Evolutionary conservation across 257 asterid genomes (phyloP), one percentile per base, ranked within the genome.

Genomic region (Cynanchum wilfordii): DNA sequence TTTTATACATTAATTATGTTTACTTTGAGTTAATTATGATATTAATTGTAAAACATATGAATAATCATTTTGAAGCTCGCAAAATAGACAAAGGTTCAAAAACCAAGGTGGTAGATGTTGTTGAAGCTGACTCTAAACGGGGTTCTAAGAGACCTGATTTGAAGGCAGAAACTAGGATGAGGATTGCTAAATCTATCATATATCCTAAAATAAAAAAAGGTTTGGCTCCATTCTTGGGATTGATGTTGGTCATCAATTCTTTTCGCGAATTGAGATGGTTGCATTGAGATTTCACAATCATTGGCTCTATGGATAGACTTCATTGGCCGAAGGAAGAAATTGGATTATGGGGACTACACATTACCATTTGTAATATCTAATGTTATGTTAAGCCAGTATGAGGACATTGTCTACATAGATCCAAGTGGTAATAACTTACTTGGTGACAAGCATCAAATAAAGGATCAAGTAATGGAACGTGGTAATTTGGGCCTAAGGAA

Each of bases 401-500:
- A 93, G 78, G 98, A 93, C 40, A 75, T 93, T 47, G 88, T 88
- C 8, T 93, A 93, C 74, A 93, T 97, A 9, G 98, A 97, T 65
- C 97, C 91, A 84, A 96, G 98, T 55, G 98, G 98, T 11, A 87
- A 93, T 69, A 76, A 91, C 81, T 83, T 93, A 70, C 85, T 86
- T 20, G 97, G 98, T 15, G 64, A 89, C 56, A 89, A 84, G 75
- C 90, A 88, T 25, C 98, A 93, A 75, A 75, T 86, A 7, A 73
- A 79, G 24, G 91, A 93, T 81, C 98, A 93, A 83, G 85, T 66
- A 55, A 68, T 91, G 86, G 36, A 66, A 47, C 83, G 86, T 33
- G 98, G 98, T 47, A 93, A 93, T 83, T 80, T 91, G 71, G 98
- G 89, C 54, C 89, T 93, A 1, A 87, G 89, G 98, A 84, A 93